Conservation (phyloP, 192 early-diverging fungal genomes). For the Phlyctochytrium planicorne region DNA sequence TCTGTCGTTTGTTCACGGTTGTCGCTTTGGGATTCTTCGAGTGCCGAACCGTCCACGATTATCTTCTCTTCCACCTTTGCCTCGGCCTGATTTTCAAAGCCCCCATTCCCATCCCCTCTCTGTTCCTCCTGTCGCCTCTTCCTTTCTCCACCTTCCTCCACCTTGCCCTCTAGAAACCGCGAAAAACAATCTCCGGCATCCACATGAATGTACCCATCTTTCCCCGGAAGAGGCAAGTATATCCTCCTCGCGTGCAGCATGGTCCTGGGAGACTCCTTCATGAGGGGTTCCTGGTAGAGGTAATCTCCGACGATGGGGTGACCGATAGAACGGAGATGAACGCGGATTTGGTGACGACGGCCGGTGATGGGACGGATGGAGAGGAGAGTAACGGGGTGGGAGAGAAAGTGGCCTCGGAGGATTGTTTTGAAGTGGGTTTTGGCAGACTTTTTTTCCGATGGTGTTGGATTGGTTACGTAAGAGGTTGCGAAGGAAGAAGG, state of each 20-base stretch:
- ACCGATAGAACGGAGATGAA: constrained; percentile 27
- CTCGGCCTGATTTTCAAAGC: no score
- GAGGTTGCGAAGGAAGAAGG: neutral
- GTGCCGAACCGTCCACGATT: no score
- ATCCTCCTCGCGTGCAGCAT: constrained; percentile 34
- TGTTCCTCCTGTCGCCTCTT: no score
- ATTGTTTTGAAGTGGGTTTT: constrained; percentile 2
- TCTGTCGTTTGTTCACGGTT: no score
- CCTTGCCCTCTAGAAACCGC: no score
- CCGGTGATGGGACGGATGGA: constrained; percentile 28
- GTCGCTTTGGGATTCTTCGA: no score
- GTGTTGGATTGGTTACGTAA: no score
- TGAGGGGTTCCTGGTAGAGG: constrained; percentile 27
- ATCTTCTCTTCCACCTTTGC: no score
- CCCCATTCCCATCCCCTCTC: no score
- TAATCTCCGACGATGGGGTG: constrained; percentile 36
- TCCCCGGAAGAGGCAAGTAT: constrained; percentile 8
- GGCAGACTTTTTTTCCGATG: constrained; percentile 3
- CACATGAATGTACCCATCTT: no score
- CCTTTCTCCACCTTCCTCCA: no score
- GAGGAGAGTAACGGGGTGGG: constrained; percentile 11
- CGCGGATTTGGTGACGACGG: constrained; percentile 33
- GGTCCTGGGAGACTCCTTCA: constrained; percentile 21
- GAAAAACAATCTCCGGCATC: no score
- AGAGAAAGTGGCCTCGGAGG: constrained; percentile 4